A percentile compares a stretch with the other conserved stretches of the same genome.
phyloP scores from a whole-genome alignment of 2,329 filamentous ascomycete species.

The Diaporthe citri region DNA sequence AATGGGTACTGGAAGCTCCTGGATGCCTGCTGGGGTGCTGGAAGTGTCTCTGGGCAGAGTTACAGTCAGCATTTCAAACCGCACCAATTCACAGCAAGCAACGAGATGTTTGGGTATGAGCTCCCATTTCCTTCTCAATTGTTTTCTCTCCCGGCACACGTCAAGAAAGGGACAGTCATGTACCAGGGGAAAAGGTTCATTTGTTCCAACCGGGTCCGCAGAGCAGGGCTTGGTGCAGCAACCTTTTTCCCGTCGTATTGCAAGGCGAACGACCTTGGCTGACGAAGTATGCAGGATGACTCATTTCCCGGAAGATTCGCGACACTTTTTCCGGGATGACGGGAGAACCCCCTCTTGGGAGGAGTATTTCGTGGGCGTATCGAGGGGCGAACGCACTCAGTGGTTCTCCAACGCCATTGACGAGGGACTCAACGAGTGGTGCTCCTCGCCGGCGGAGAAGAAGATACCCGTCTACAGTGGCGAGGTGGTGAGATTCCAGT shows the following conservation, averaged over 20 bases:
- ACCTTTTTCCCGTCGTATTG: not conserved
- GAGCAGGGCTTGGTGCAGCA: not conserved
- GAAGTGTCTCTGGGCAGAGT: constrained; percentile 68
- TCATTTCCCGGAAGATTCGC: constrained; percentile 80
- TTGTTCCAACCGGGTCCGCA: not conserved
- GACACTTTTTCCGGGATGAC: constrained; percentile 81
- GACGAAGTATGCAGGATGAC: constrained; percentile 48
- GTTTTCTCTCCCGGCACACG: not conserved
- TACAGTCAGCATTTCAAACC: constrained; percentile 80
- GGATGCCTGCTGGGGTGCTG: constrained; percentile 94
- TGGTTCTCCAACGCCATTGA: constrained; percentile 59
- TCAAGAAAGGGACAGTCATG: too few relatives aligned
- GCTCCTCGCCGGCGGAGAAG: constrained; percentile 71
- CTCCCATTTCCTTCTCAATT: too few relatives aligned
- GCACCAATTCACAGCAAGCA: constrained; percentile 69
- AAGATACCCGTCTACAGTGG: constrained; percentile 71
- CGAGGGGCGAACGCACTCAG: constrained; percentile 61
- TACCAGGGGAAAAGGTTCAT: not conserved
- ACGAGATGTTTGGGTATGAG: constrained; percentile 81
- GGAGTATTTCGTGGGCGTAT: constrained; percentile 79
- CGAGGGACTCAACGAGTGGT: constrained; percentile 67
- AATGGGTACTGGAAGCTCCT: constrained; percentile 90
- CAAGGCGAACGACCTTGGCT: not conserved
- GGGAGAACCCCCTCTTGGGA: constrained; percentile 80
- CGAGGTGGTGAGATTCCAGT: constrained; percentile 79